Base-by-base conservation (phyloP, 1,139 yeast species). In the Lodderomyces parapsilosis region DNA sequence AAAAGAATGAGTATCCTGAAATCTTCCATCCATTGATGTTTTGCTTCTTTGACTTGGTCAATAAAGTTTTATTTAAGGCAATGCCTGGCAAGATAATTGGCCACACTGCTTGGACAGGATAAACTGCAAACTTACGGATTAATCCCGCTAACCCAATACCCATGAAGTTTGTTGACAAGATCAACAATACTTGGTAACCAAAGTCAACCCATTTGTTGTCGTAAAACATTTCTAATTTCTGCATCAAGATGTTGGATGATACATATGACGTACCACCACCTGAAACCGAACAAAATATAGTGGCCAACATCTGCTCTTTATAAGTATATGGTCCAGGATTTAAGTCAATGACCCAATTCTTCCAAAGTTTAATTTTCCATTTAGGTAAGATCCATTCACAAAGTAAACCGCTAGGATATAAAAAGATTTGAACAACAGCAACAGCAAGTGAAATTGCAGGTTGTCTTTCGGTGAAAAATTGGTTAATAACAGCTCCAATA, bases 111-210 rank as follows among this genome's bases (percentile, higher is more conserved):
- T 71, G 68, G 15, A 70, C 63, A n/a, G 87, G 86, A 53, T 81
- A 81, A 14, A 83, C 71, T 11, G 77, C 73, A 50, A 81, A 71
- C 43, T 71, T 71, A 54, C 86, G 71, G 60, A 80, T 60, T 19
- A 83, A 54, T 46, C 88, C 86, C 30, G 86, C 83, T 53, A 81
- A 70, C 1, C 85, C 84, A 50, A 81, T 75, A 24, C 89, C 89
- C 55, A 83, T 57, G 49, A 74, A 75, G 55, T 81, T 83, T 4
- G 84, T 74, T 2, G 83, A 68, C 34, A 80, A 53, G 6, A 76
- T 68, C 38, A 82, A 59, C 17, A 41, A 37, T 8, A 75, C 55
- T 56, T 78, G 81, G 52, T 76, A 78, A 20, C 83, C 81, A 49
- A 67, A 66, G 15, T 64, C 63, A 10, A 71, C 76, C 74, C 79